Conservation (phyloP, 352 stramenopile species). For the Globisporangium barbulae region DNA sequence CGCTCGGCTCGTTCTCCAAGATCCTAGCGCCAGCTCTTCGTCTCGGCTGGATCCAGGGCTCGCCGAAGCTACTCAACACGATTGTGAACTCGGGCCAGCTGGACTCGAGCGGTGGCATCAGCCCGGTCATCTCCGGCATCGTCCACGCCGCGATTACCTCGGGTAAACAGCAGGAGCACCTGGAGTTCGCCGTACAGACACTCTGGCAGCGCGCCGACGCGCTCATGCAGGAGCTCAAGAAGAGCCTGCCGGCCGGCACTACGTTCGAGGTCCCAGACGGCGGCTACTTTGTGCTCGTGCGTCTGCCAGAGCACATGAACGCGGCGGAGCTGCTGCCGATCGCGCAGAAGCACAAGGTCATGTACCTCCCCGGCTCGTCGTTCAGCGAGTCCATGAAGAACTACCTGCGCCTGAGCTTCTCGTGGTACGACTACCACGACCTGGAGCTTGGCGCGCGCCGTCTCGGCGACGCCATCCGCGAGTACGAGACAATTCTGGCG, state of each 20-base stretch:
- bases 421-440: constrained; percentile 82
- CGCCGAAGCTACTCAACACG: constrained; percentile 62
- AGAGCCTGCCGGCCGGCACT: constrained; percentile 41
- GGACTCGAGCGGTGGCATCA: constrained; percentile 91
- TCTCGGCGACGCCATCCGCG: constrained; percentile 62
- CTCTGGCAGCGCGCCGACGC: constrained; percentile 72
- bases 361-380: constrained; percentile 77
- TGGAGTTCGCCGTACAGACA: constrained; percentile 70
- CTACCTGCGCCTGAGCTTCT: constrained; percentile 85
- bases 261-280: constrained; percentile 81
- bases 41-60: constrained; percentile 86
- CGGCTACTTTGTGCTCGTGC: constrained; percentile 89
- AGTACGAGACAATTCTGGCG: constrained; percentile 50
- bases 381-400: constrained; percentile 88
- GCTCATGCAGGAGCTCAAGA: constrained; percentile 76
- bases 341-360: constrained; percentile 86
- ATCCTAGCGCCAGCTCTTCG: constrained; percentile 91
- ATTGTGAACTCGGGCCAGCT: constrained; percentile 88
- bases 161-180: constrained; percentile 69
- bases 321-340: constrained; percentile 70
- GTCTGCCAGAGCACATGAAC: constrained; percentile 73
- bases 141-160: constrained; percentile 70
- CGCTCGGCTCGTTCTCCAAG: constrained; percentile 95
- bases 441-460: constrained; percentile 73
- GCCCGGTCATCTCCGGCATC: constrained; percentile 90